Evolutionary conservation across 345 rosid species (phyloP).

Genomic region (Pseudoturritis turrita): DNA sequence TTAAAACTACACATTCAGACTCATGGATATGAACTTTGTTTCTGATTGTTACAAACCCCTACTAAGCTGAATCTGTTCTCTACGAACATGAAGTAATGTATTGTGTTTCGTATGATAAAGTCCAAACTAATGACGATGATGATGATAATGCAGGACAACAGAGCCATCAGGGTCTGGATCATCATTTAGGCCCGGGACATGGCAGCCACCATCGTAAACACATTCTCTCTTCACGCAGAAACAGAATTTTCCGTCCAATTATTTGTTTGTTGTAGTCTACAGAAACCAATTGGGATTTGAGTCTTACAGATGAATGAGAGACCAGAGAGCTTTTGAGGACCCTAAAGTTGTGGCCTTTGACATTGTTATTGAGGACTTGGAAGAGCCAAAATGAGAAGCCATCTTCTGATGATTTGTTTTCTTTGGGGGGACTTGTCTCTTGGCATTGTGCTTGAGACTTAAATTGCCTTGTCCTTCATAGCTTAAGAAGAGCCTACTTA

Average conservation of each 20-base stretch:
- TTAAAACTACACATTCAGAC: not conserved
- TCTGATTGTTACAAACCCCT: not conserved
- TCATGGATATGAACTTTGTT: not conserved
- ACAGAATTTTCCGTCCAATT: not conserved
- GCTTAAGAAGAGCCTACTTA: not conserved
- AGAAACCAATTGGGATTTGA: not conserved
- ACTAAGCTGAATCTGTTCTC: not conserved
- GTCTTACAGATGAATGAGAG: slow-evolving; percentile 1
- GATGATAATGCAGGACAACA: slow-evolving; percentile 42
- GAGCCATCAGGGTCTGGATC: slow-evolving; percentile 89
- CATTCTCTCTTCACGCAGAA: not conserved
- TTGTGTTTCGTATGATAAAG: not conserved
- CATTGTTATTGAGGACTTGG: slow-evolving; percentile 12
- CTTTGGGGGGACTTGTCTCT: slow-evolving; percentile 12
- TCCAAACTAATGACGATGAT: not conserved
- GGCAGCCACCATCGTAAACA: slow-evolving; percentile 86
- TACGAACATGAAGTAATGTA: not conserved
- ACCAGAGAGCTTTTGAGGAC: not conserved
- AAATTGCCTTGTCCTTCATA: slow-evolving; percentile 1
- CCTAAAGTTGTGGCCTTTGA: slow-evolving; percentile 16
- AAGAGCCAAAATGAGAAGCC: slow-evolving; percentile 22
- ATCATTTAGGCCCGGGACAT: slow-evolving; percentile 82
- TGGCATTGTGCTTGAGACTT: slow-evolving; percentile 23
- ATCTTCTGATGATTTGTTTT: not conserved
- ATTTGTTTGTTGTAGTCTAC: slow-evolving; percentile 19